These are phyloP conservation scores for Pseudogymnoascus destructans DNA, from an alignment of 2,329 filamentous ascomycete species.

Conservation along the genomic window DNA sequence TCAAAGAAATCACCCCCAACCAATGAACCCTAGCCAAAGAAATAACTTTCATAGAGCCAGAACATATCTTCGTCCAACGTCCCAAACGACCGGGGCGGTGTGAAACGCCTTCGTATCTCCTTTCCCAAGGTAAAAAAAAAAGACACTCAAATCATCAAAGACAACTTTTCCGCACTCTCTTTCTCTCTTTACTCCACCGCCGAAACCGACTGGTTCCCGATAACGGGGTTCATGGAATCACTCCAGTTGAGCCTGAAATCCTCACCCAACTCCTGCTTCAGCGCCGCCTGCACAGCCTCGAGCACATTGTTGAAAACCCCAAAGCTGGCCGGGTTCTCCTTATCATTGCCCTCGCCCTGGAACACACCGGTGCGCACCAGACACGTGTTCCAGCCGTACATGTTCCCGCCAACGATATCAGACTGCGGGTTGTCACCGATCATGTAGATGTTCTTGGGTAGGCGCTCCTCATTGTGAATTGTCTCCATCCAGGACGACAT, in stretches of 20 bases:
- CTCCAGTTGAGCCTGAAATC: constrained; percentile 65
- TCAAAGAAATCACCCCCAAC: background rate
- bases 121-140: background rate
- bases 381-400: constrained; percentile 73
- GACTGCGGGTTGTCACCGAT: constrained; percentile 62
- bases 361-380: constrained; percentile 66
- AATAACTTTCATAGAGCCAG: background rate
- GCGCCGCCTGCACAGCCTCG: constrained; percentile 54
- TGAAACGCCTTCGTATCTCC: background rate
- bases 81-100: background rate
- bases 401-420: constrained; percentile 65
- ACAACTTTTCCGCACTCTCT: background rate
- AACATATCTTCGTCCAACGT: background rate
- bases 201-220: constrained; percentile 38
- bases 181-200: constrained; percentile 37
- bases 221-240: constrained; percentile 56
- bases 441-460: constrained; percentile 64
- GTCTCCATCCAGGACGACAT: constrained; percentile 62
- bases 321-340: constrained; percentile 64
- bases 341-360: constrained; percentile 63
- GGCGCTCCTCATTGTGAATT: constrained; percentile 57
- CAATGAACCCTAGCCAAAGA: background rate
- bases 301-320: constrained; percentile 63
- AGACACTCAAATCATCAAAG: background rate
- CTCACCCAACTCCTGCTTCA: constrained; percentile 56